Conservation (phyloP, 768 basidiomycete genomes). For the Psilocybe subaeruginosa region DNA sequence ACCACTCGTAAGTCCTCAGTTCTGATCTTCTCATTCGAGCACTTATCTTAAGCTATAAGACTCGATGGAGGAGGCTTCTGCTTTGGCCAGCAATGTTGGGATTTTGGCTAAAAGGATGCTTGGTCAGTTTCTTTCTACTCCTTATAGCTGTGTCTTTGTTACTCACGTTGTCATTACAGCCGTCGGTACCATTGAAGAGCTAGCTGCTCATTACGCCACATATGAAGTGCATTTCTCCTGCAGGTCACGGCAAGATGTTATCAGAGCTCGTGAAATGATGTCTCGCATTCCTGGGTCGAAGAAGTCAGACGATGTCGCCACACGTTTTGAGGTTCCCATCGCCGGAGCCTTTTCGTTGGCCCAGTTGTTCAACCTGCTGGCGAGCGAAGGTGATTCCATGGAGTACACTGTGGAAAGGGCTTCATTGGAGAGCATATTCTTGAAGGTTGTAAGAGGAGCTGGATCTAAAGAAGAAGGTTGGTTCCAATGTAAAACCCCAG, state of each 20-base stretch:
- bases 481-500: constrained; percentile 9
- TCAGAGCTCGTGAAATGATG: constrained; percentile 63
- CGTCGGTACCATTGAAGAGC: constrained; percentile 63
- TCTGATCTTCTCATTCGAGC: constrained; percentile 33
- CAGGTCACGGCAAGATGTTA: constrained; percentile 61
- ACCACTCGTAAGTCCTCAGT: constrained; percentile 73
- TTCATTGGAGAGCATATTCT: constrained; percentile 71
- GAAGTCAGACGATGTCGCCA: constrained; percentile 74
- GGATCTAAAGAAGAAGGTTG: constrained; percentile 51
- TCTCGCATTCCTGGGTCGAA: constrained; percentile 59
- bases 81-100: constrained; percentile 76
- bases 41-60: constrained; percentile 46
- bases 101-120: constrained; percentile 75
- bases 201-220: constrained; percentile 66
- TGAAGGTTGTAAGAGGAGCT: constrained; percentile 69
- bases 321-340: constrained; percentile 75
- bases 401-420: constrained; percentile 77
- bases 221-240: constrained; percentile 82
- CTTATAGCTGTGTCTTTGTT: not conserved
- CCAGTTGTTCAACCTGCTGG: constrained; percentile 58
- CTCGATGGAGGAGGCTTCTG: constrained; percentile 80
- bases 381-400: constrained; percentile 52
- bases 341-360: constrained; percentile 52
- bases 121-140: constrained; percentile 38
- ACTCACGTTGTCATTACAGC: constrained; percentile 37